These are phyloP conservation scores for Microdochium nivale DNA, from an alignment of 2,329 filamentous ascomycete species.

Conservation along the genomic window DNA sequence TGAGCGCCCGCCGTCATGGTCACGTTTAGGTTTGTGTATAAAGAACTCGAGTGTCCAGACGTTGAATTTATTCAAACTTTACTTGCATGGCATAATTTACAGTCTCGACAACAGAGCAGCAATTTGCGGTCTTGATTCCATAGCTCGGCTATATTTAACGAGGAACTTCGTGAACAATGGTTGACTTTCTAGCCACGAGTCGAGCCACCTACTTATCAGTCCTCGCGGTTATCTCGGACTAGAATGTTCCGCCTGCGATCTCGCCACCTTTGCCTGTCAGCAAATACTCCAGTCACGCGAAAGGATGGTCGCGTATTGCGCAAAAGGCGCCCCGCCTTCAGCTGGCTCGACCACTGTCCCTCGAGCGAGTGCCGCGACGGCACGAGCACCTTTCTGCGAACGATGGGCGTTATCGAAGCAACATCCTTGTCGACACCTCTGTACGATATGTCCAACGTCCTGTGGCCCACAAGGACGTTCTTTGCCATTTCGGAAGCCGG, in stretches of 20 bases:
- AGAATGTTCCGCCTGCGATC: neutral
- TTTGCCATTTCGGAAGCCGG: slow-evolving; percentile 7
- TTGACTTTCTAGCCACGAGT: too few relatives aligned
- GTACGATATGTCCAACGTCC: slow-evolving; percentile 3
- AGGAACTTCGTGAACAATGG: too few relatives aligned
- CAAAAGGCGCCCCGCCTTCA: neutral
- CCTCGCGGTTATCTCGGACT: neutral
- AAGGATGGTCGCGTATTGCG: neutral
- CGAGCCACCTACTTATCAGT: neutral
- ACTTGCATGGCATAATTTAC: too few relatives aligned
- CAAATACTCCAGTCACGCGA: neutral
- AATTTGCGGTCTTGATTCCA: too few relatives aligned
- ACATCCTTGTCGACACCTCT: neutral
- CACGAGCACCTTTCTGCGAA: neutral
- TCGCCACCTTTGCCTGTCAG: neutral
- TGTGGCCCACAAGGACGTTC: slow-evolving; percentile 5
- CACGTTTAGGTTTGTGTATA: neutral
- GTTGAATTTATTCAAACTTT: too few relatives aligned
- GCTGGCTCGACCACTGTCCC: slow-evolving; percentile 4
- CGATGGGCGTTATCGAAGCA: neutral
- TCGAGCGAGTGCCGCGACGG: slow-evolving; percentile 10
- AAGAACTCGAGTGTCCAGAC: too few relatives aligned
- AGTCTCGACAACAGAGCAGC: too few relatives aligned
- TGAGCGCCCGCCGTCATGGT: neutral
- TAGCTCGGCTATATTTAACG: too few relatives aligned